These are phyloP conservation scores for Phytophthora pini DNA, from an alignment of 352 stramenopile genomes.

Conservation along the genomic window DNA sequence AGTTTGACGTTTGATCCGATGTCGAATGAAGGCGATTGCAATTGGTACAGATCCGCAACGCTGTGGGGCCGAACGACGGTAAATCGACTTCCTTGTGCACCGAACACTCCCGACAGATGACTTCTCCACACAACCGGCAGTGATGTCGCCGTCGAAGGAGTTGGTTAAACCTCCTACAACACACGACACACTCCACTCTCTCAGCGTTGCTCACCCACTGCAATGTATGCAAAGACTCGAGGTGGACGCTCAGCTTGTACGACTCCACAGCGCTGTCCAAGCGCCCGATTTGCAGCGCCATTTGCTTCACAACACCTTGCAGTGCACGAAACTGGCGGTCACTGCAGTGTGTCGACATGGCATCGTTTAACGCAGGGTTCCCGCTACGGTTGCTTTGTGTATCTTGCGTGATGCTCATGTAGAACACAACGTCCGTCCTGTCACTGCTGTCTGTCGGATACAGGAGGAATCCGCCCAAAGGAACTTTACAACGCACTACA, in stretches of 20 bases:
- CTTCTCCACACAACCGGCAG: constrained; percentile 77
- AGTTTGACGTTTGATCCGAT: no score
- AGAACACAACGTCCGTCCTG: constrained; percentile 81
- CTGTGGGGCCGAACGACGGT: constrained; percentile 65
- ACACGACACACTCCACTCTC: constrained; percentile 62
- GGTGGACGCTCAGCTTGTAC: constrained; percentile 62
- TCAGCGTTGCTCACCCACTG: constrained; percentile 69
- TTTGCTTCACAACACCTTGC: constrained; percentile 60
- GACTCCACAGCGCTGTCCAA: constrained; percentile 68
- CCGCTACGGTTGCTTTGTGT: constrained; percentile 8
- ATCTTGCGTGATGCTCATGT: constrained; percentile 55
- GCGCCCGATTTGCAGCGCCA: constrained; percentile 59
- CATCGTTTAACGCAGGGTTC: constrained; percentile 5
- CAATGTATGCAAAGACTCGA: constrained; percentile 57
- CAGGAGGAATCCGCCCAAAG: constrained; percentile 71
- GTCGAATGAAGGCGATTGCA: constrained; percentile 42
- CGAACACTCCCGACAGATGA: constrained; percentile 81
- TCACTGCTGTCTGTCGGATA: constrained; percentile 69
- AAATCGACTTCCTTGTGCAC: constrained; percentile 75
- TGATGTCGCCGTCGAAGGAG: constrained; percentile 72
- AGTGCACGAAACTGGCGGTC: constrained; percentile 72
- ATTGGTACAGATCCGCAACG: constrained; percentile 68
- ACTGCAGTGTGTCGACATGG: constrained; percentile 35
- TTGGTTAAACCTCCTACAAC: constrained; percentile 72
- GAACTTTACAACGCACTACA: constrained; percentile 63